Conservation (phyloP, 768 basidiomycete genomes). For the Termitomyces sp. region DNA sequence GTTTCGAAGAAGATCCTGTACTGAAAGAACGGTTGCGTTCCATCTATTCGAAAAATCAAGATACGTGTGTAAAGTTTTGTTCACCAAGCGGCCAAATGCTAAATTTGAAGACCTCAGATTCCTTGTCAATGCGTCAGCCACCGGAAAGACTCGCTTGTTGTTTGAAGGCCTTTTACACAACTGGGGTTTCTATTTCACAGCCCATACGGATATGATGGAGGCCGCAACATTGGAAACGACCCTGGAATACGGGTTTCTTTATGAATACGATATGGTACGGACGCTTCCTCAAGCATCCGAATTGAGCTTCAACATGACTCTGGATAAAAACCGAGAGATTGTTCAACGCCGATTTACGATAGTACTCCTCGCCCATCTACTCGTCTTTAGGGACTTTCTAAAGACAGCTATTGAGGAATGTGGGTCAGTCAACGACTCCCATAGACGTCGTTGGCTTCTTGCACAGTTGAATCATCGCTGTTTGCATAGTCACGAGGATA, state of each 20-base stretch:
- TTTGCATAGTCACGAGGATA: too few relatives aligned
- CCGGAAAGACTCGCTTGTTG: slow-evolving; percentile 6
- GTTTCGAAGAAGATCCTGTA: neutral
- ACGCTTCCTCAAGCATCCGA: neutral
- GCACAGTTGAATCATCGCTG: too few relatives aligned
- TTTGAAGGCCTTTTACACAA: slow-evolving; percentile 9
- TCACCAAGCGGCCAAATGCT: too few relatives aligned
- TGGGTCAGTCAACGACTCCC: too few relatives aligned
- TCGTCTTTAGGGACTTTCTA: neutral
- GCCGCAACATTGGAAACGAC: neutral
- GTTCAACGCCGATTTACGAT: neutral
- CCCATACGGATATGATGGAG: neutral
- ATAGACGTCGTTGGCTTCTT: too few relatives aligned
- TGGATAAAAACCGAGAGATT: slow-evolving; percentile 1
- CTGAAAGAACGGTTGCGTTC: neutral
- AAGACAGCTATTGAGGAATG: neutral
- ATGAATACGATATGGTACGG: neutral
- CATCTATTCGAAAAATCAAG: neutral
- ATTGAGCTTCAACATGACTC: neutral
- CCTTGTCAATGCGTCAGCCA: neutral
- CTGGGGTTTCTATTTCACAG: slow-evolving; percentile 11
- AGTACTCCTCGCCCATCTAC: neutral
- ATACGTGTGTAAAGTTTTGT: neutral
- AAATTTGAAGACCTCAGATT: too few relatives aligned
- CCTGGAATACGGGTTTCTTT: neutral